Conservation (phyloP, 306 rosid genomes). For the Astragalus glycyphyllos region DNA sequence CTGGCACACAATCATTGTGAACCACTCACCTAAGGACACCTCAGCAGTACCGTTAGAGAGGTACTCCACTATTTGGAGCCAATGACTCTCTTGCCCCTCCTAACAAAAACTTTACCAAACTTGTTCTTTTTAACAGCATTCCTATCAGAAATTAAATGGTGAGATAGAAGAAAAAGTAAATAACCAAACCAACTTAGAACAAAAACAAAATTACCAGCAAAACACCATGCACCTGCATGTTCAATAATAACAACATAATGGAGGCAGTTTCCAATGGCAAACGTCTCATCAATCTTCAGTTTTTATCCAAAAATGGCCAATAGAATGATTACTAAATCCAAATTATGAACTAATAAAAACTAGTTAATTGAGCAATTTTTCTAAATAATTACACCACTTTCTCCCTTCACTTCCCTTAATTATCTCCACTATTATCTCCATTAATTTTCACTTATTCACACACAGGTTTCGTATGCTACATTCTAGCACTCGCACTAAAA, state of each 20-base stretch:
- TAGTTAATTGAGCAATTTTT: conserved; percentile 13
- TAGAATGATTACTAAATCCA: conserved; percentile 2
- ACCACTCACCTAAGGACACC: too few relatives aligned
- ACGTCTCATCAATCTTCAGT: neutral
- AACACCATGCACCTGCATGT: conserved; percentile 10
- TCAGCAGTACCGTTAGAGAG: too few relatives aligned
- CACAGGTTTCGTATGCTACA: neutral
- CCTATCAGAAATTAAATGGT: neutral
- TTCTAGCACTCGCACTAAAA: conserved; percentile 12
- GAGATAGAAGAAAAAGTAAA: neutral
- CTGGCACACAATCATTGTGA: too few relatives aligned
- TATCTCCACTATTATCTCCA: neutral
- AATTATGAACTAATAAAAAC: conserved; percentile 29
- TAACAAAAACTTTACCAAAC: too few relatives aligned
- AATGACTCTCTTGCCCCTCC: too few relatives aligned
- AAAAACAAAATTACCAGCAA: neutral
- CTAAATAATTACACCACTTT: conserved; percentile 7
- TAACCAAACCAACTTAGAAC: conserved; percentile 9
- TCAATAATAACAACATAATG: neutral
- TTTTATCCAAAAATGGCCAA: conserved; percentile 8
- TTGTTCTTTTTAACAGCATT: too few relatives aligned
- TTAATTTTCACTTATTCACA: neutral
- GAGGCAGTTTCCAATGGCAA: neutral
- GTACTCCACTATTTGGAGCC: too few relatives aligned
- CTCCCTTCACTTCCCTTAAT: conserved; percentile 27